Percentiles rank a stretch among this genome's conserved stretches.
phyloP scores from a whole-genome alignment of 2,329 filamentous ascomycete species.

The Beauveria brongniartii region DNA sequence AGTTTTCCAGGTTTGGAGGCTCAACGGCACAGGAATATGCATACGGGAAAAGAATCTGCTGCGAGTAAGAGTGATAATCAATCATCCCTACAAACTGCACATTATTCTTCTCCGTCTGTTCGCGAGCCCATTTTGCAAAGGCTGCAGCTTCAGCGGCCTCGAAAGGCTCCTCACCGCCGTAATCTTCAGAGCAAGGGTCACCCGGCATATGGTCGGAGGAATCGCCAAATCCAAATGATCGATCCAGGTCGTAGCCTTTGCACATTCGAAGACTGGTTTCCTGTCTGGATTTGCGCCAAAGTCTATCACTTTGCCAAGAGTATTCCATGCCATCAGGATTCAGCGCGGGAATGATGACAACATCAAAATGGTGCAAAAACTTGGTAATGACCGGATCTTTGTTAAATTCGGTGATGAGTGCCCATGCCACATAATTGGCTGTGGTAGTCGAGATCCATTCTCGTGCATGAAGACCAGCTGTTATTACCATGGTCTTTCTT shows the following conservation, averaged over 20 bases:
- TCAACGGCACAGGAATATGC: slow-evolving; percentile 70
- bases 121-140: slow-evolving; percentile 75
- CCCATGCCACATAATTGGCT: slow-evolving; percentile 85
- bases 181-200: slow-evolving; percentile 88
- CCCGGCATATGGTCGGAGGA: slow-evolving; percentile 54
- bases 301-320: slow-evolving; percentile 80
- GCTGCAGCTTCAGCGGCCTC: slow-evolving; percentile 70
- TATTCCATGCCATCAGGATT: slow-evolving; percentile 96
- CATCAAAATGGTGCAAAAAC: slow-evolving; percentile 75
- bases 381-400: slow-evolving; percentile 64
- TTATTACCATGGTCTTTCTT: slow-evolving; percentile 72
- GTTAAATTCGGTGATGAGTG: slow-evolving; percentile 74
- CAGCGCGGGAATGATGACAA: slow-evolving; percentile 77
- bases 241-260: slow-evolving; percentile 80
- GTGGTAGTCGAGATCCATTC: slow-evolving; percentile 96
- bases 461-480: slow-evolving; percentile 81
- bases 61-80: slow-evolving; percentile 90
- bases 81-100: slow-evolving; percentile 75
- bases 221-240: slow-evolving; percentile 80
- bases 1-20: slow-evolving; percentile 82
- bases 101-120: slow-evolving; percentile 62
- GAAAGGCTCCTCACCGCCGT: slow-evolving; percentile 75
- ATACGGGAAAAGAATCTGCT: slow-evolving; percentile 90
- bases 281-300: slow-evolving; percentile 94
- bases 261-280: slow-evolving; percentile 76